Evolutionary conservation across 352 stramenopile genomes (phyloP), one percentile per base, ranked within the genome.

Genomic region (Globisporangium takayamanum): DNA sequence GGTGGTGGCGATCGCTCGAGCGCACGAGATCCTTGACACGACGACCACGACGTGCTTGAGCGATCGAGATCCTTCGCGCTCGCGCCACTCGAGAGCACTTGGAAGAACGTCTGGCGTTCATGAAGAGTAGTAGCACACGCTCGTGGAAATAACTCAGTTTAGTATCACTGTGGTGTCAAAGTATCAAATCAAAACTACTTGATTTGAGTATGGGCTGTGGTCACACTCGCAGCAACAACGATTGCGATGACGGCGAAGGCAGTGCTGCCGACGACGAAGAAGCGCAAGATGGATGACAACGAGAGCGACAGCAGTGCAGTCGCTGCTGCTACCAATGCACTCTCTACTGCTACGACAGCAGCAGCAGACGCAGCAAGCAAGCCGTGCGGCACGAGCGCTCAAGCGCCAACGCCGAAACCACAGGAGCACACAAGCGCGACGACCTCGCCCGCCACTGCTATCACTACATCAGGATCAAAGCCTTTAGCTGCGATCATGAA

Each of bases 251-350:
- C 28, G 0, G 6, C 22, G 12, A 45, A 42, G 28, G 20, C 52
- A 20, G 30, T 10, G 30, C 30, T 18, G 10, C 26, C 26, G 22
- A 26, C 25, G 18, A 22, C n/a, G 26, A 59, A 59, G 44, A 59
- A 59, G 45, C 54, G 54, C 30, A 59, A 59, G 54, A 53, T 59
- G 25, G 50, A 30, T 5, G 25, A 44, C 22, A 22, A 22, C 22
- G 22, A 22, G 33, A 18, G 26, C 26, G n/a, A 59, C 11, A 36
- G 47, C 47, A 15, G 22, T 22, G 12, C 11, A 22, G 22, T 22
- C 22, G 22, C 22, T 22, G 18, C 14, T 11, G 39, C 20, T 20
- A 1, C 4, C 41, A 12, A 7, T 5, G n/a, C 41, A 30, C 4
- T 25, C 22, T 6, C 30, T 30, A 12, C 26, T 22, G 45, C 42